phyloP scores from a whole-genome alignment of 2,329 filamentous ascomycete species.

The Fonsecaea pedrosoi region DNA sequence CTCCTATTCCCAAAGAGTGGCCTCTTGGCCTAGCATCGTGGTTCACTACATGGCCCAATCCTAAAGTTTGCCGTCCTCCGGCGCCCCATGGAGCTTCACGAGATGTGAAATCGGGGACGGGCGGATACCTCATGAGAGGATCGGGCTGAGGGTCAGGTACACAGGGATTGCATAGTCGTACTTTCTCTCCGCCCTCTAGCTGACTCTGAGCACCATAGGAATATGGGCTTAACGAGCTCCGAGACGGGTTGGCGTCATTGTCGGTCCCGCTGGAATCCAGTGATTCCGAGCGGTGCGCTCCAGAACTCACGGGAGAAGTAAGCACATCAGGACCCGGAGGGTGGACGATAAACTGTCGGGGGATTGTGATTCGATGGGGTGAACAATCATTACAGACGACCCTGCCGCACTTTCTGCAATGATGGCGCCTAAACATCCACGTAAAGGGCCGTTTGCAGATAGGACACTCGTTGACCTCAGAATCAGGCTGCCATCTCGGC shows the following conservation, averaged over 20 bases:
- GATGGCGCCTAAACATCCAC: constrained; percentile 87
- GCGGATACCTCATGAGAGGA: constrained; percentile 44
- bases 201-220: constrained; percentile 9
- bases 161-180: constrained; percentile 74
- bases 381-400: constrained; percentile 92
- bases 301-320: constrained; percentile 42
- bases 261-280: constrained; percentile 56
- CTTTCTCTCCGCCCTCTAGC: constrained; percentile 69
- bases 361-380: constrained; percentile 92
- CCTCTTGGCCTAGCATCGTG: constrained; percentile 8
- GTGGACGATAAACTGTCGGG: constrained; percentile 88
- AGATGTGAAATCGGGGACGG: constrained; percentile 3
- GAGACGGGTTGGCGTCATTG: constrained; percentile 36
- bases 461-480: constrained; percentile 79
- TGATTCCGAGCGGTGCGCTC: constrained; percentile 54
- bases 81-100: constrained; percentile 16
- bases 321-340: constrained; percentile 62
- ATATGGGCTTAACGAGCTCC: constrained; percentile 13
- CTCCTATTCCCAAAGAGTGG: constrained; percentile 4
- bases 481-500: constrained; percentile 87
- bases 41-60: not conserved
- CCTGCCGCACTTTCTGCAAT: constrained; percentile 94
- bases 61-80: not conserved
- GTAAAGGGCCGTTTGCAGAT: constrained; percentile 82
- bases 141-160: constrained; percentile 72